phyloP scores from a whole-genome alignment of 192 early-diverging fungal species.

The Coemansia sp. region DNA sequence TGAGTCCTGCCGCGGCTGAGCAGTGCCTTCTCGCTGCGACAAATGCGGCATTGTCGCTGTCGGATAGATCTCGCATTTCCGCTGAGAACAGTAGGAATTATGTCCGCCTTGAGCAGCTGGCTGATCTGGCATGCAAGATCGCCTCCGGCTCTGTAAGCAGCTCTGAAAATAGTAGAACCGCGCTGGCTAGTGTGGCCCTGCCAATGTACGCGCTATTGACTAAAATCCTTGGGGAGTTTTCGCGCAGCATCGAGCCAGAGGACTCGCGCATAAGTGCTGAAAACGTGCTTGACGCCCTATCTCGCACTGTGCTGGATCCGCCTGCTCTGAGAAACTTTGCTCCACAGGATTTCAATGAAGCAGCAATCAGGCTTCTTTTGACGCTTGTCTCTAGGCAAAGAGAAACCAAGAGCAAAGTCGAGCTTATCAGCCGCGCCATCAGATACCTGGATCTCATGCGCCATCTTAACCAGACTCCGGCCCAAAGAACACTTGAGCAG shows the following conservation, averaged over 20 bases:
- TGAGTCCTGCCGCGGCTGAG: neutral
- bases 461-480: constrained; percentile 15
- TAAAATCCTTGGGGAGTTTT: neutral
- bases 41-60: neutral
- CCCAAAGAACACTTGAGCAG: constrained; percentile 6
- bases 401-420: neutral
- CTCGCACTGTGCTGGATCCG: neutral
- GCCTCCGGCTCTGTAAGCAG: neutral
- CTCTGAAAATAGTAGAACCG: neutral
- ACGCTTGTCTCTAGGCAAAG: neutral
- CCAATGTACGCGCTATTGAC: neutral
- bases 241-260: neutral
- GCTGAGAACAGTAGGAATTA: neutral
- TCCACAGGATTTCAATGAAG: constrained; percentile 8
- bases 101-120: neutral
- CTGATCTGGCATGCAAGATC: neutral
- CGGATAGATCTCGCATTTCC: neutral
- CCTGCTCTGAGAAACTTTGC: neutral
- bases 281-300: neutral
- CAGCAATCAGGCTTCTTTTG: constrained; percentile 2
- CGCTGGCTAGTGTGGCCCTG: neutral
- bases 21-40: neutral
- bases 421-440: constrained; percentile 1
- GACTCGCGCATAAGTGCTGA: neutral
- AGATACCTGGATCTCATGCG: constrained; percentile 27